Conservation (phyloP, 805 yeast species). For the Teunomyces panamensis region DNA sequence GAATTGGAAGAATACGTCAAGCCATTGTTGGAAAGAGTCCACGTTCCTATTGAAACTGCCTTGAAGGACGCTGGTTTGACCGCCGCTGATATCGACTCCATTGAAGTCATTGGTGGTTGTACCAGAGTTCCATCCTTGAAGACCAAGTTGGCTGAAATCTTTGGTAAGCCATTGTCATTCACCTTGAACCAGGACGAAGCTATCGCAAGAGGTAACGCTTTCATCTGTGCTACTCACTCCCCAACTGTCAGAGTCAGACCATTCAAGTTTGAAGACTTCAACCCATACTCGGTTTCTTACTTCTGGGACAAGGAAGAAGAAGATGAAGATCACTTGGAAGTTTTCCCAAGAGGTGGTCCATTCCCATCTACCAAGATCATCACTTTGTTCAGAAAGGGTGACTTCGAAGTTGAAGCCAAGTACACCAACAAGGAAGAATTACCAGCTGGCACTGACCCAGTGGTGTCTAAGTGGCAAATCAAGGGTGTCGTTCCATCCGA, state of each 20-base stretch:
- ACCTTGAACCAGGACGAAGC: constrained; percentile 99
- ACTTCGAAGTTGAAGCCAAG: constrained; percentile 81
- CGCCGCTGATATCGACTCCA: constrained; percentile 75
- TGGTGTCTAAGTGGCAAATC: constrained; percentile 81
- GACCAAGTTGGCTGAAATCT: constrained; percentile 72
- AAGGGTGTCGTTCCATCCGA: constrained; percentile 79
- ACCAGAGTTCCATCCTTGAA: constrained; percentile 96
- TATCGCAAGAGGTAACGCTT: constrained; percentile 98
- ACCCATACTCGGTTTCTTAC: constrained; percentile 90
- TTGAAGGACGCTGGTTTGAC: constrained; percentile 74
- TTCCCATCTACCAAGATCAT: constrained; percentile 96
- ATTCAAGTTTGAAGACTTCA: constrained; percentile 94
- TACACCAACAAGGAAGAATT: constrained; percentile 74
- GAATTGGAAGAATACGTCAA: constrained; percentile 86
- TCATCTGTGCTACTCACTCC: constrained; percentile 97
- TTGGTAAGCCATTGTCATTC: constrained; percentile 71
- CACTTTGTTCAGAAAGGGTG: constrained; percentile 87
- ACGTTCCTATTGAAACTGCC: constrained; percentile 78
- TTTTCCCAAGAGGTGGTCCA: constrained; percentile 89
- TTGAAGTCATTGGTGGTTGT: constrained; percentile 97
- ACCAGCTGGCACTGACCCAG: constrained; percentile 63
- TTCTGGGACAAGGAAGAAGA: constrained; percentile 92
- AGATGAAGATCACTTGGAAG: constrained; percentile 90
- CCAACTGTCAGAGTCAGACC: constrained; percentile 99
- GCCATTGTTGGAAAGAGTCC: constrained; percentile 76